phyloP scores from a whole-genome alignment of 495 filamentous ascomycete genomes.

The Aspergillus leporis region DNA sequence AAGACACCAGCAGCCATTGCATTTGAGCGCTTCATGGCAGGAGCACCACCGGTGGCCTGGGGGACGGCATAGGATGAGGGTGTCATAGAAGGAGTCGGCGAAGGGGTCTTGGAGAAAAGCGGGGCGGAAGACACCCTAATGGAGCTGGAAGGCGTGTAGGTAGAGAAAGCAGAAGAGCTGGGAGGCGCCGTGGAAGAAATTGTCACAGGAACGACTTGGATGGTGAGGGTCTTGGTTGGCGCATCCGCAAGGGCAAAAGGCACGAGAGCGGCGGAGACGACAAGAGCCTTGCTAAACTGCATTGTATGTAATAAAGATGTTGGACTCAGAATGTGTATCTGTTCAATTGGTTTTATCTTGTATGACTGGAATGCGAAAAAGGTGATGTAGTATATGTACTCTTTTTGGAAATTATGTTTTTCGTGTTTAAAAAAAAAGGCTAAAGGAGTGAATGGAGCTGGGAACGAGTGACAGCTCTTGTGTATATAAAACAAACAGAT shows the following conservation, averaged over 20 bases:
- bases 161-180: constrained; percentile 23
- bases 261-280: constrained; percentile 32
- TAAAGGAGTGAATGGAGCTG: constrained; percentile 42
- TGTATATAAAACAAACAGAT: constrained; percentile 22
- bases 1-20: constrained; percentile 39
- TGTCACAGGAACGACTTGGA: constrained; percentile 34
- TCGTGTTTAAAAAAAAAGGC: neutral
- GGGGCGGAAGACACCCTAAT: constrained; percentile 17
- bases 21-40: constrained; percentile 35
- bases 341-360: neutral
- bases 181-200: constrained; percentile 25
- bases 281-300: constrained; percentile 39
- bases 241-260: constrained; percentile 35
- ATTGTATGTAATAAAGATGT: constrained; percentile 23
- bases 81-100: neutral
- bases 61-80: constrained; percentile 9
- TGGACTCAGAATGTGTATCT: neutral
- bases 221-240: constrained; percentile 33
- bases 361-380: neutral
- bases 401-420: constrained; percentile 1
- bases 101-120: constrained; percentile 22
- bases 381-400: neutral
- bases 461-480: constrained; percentile 44
- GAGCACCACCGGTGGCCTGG: constrained; percentile 27
- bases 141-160: constrained; percentile 19